phyloP scores from a whole-genome alignment of 2,329 filamentous ascomycete genomes.

The Pestalotiopsis sp. region DNA sequence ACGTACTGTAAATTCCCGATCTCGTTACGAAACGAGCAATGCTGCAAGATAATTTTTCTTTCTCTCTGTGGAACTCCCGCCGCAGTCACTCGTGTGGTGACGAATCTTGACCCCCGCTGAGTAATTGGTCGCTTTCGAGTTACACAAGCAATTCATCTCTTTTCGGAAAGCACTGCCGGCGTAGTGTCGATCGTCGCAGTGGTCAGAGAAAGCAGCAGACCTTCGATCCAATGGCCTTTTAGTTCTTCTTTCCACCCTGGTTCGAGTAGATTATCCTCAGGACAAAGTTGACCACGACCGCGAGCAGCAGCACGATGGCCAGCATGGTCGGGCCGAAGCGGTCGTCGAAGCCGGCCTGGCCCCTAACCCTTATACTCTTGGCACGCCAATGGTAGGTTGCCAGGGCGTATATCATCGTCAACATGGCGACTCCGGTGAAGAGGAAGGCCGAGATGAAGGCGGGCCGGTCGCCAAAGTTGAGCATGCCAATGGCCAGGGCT shows the following conservation, averaged over 20 bases:
- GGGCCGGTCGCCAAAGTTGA: slow-evolving; percentile 95
- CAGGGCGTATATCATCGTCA: slow-evolving; percentile 92
- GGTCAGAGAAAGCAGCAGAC: neutral
- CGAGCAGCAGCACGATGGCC: slow-evolving; percentile 80
- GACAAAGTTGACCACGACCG: slow-evolving; percentile 95
- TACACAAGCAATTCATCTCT: neutral
- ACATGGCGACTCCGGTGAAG: slow-evolving; percentile 93
- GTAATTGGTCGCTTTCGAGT: neutral
- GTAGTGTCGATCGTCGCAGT: neutral
- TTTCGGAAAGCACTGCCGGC: neutral
- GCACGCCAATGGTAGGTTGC: slow-evolving; percentile 97
- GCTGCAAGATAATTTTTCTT: neutral
- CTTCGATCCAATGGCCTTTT: slow-evolving; percentile 8
- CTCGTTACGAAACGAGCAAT: neutral
- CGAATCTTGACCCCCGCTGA: neutral
- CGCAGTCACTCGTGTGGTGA: neutral
- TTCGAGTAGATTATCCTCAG: slow-evolving; percentile 63
- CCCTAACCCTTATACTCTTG: slow-evolving; percentile 84
- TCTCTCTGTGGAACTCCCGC: neutral
- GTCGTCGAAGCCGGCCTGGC: slow-evolving; percentile 96
- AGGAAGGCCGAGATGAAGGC: slow-evolving; percentile 92
- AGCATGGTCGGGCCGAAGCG: slow-evolving; percentile 89
- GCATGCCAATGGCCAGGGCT: slow-evolving; percentile 91
- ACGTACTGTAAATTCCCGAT: neutral
- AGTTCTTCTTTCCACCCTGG: slow-evolving; percentile 34